Evolutionary conservation across 768 basidiomycete genomes (phyloP).

Genomic region (Leccinum truebloodii): DNA sequence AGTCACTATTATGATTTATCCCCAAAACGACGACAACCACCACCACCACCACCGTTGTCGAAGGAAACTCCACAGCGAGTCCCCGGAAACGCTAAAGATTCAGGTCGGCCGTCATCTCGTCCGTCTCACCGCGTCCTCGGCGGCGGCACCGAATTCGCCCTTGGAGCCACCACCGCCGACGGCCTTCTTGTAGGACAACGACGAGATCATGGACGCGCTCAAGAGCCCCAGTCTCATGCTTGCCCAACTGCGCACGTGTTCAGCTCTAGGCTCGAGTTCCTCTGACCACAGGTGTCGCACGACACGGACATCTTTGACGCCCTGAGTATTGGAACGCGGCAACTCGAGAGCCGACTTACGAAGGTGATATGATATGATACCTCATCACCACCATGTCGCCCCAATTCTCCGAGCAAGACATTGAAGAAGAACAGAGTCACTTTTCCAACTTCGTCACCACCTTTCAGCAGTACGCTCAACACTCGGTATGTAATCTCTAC

Average conservation of each 20-base stretch:
- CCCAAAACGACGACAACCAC: conserved; percentile 7
- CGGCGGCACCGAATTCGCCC: too few species aligned
- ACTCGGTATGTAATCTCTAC: conserved; percentile 43
- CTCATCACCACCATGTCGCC: conserved; percentile 18
- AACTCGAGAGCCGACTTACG: not conserved
- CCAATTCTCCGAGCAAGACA: conserved; percentile 34
- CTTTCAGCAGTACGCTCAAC: conserved; percentile 72
- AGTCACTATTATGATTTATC: too few species aligned
- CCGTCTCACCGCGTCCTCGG: conserved; percentile 28
- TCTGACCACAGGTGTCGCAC: too few species aligned
- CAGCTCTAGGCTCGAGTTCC: not conserved
- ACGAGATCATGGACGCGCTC: conserved; percentile 98
- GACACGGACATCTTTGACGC: too few species aligned
- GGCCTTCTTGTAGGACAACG: conserved; percentile 62
- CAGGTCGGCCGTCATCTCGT: conserved; percentile 90
- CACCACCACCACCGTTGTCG: conserved; percentile 36
- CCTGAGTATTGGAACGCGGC: too few species aligned
- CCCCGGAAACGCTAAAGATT: conserved; percentile 81
- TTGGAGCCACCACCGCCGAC: conserved; percentile 1
- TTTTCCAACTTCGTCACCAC: conserved; percentile 76
- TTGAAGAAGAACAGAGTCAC: conserved; percentile 63
- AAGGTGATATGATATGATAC: not conserved
- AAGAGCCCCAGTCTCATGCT: conserved; percentile 98
- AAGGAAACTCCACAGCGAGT: conserved; percentile 83
- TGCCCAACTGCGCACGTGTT: conserved; percentile 84